These are phyloP conservation scores for Penicillium lagena DNA, from an alignment of 495 filamentous ascomycete species.

Conservation along the genomic window DNA sequence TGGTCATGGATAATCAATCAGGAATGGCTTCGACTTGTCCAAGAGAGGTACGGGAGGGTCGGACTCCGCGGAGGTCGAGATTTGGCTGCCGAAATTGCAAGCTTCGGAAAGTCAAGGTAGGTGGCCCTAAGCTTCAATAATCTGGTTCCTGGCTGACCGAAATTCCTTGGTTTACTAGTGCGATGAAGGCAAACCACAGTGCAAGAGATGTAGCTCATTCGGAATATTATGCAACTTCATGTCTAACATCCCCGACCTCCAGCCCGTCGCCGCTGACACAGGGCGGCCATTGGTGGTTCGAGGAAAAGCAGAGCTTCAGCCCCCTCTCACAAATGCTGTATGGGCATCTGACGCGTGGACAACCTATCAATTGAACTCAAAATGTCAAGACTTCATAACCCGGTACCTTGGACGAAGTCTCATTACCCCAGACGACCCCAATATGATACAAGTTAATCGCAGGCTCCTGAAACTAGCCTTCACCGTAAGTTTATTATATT, in stretches of 20 bases:
- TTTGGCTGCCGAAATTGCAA: constrained; percentile 46
- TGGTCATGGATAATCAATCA: not conserved
- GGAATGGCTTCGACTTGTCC: constrained; percentile 13
- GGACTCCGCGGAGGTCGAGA: constrained; percentile 25
- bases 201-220: constrained; percentile 36
- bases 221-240: constrained; percentile 39
- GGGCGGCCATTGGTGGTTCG: constrained; percentile 10
- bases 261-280: constrained; percentile 21
- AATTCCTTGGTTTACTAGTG: constrained; percentile 21
- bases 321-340: constrained; percentile 21
- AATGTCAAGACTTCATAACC: constrained; percentile 32
- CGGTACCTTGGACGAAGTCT: constrained; percentile 33
- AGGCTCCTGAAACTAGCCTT: constrained; percentile 30
- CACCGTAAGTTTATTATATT: constrained; percentile 18
- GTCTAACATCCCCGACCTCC: constrained; percentile 29
- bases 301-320: constrained; percentile 10
- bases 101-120: constrained; percentile 42
- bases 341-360: constrained; percentile 24
- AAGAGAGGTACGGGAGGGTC: constrained; percentile 3
- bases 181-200: constrained; percentile 38
- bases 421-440: constrained; percentile 25
- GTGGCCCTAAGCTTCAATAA: constrained; percentile 2
- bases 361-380: constrained; percentile 25
- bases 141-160: constrained; percentile 5
- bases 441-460: constrained; percentile 29